Percentiles rank a stretch among this genome's conserved stretches.
These are phyloP conservation scores for Conticribra weissflogii DNA, from an alignment of 108 stramenopile species.

Conservation along the genomic window DNA sequence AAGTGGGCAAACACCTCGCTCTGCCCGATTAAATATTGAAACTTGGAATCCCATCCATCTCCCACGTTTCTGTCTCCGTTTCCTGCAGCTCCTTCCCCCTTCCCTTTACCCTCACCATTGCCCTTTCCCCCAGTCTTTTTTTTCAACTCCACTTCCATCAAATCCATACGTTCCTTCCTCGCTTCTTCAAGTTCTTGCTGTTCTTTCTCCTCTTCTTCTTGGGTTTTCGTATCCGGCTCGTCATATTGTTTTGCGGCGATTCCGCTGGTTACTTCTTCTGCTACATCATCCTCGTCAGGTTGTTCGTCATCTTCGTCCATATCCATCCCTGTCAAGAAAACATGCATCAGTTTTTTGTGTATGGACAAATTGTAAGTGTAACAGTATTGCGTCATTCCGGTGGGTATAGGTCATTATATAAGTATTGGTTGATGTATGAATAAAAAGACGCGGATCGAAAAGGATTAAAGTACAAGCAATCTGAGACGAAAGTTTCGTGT, in stretches of 20 bases:
- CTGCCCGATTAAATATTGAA: conserved; percentile 93
- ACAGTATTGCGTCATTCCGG: too few species aligned
- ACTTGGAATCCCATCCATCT: conserved; percentile 54
- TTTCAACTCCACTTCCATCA: conserved; percentile 62
- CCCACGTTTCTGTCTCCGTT: too few species aligned
- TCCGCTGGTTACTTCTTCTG: background rate
- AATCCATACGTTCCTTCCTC: conserved; percentile 67
- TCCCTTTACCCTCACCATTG: background rate
- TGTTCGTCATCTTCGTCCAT: background rate
- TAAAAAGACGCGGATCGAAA: too few species aligned
- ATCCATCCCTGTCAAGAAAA: background rate
- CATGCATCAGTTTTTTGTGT: background rate
- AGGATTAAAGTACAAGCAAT: too few species aligned
- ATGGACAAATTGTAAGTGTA: too few species aligned
- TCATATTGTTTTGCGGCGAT: background rate
- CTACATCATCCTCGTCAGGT: background rate
- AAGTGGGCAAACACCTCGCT: conserved; percentile 99
- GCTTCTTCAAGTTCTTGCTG: conserved; percentile 71
- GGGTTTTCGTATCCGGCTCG: background rate
- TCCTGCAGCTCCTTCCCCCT: too few species aligned
- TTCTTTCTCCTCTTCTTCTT: conserved; percentile 36
- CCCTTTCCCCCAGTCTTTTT: conserved; percentile 16
- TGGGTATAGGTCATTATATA: too few species aligned
- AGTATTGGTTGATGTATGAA: too few species aligned
- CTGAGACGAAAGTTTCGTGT: too few species aligned